Base-by-base conservation (phyloP, 805 yeast genomes). In the Yarrowia sp. region DNA sequence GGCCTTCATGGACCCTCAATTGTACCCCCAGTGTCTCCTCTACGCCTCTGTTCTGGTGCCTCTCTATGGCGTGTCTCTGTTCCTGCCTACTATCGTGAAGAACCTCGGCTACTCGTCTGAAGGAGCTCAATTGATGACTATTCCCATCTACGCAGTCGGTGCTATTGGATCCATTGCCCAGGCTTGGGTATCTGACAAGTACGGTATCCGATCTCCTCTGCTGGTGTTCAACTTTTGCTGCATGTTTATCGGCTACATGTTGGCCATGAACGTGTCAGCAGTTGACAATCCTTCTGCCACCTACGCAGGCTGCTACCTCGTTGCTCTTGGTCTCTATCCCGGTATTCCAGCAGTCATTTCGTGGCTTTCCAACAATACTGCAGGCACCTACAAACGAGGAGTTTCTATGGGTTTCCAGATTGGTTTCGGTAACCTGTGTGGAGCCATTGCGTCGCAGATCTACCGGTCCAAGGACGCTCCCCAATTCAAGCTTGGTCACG, bases 371-470 rank as follows among this genome's bases (percentile, higher is more conserved):
- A 77, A 86, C 69, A 86, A 86, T 71, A 81, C 82, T 69, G 83
- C 84, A 16, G 88, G 89, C 14, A 87, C 86, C 73, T 75, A 82
- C 40, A 79, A 88, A 74, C 84, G 86, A 71, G 80, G 83, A 16
- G 82, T 82, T 22, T 85, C 85, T 15, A 80, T 86, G 48, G 86
- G 85, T 2, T 78, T 83, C 77, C 85, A 85, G 70, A 82, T 87
- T 73, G 89, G 89, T 0, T 84, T 86, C 73, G 89, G 89, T 70
- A 86, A 86, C 75, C 84, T 86, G 72, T 89, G 89, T 64, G 89
- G 89, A 72, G 86, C 86, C 71, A 81, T 86, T 69, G 78, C 88
- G 22, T 75, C 88, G 5, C 86, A 81, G 71, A 78, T 86, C 38
- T 86, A 85, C 77, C 80, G 86, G 66, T 73, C 83, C 40, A 72